These are phyloP conservation scores for Mortierella sp. DNA, from an alignment of 371 early-diverging fungal species.

Conservation along the genomic window DNA sequence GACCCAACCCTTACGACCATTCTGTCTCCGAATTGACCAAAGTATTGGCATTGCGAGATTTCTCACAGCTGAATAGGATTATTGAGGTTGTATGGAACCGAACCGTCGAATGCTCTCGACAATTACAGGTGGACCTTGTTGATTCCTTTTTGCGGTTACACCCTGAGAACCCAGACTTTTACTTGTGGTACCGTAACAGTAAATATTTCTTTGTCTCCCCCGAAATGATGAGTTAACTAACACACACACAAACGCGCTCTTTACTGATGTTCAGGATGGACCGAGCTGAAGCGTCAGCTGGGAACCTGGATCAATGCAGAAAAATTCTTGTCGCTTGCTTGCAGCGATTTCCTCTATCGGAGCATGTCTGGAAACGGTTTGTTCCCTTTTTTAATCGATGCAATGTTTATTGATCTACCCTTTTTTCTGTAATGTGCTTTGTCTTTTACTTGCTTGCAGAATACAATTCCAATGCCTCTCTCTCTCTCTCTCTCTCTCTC, in stretches of 20 bases:
- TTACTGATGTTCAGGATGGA: constrained; percentile 18
- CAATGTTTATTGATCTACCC: not conserved
- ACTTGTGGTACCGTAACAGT: constrained; percentile 25
- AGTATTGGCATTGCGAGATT: constrained; percentile 20
- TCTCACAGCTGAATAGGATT: constrained; percentile 21
- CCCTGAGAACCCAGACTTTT: constrained; percentile 34
- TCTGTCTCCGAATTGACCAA: not conserved
- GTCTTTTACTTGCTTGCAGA: constrained; percentile 10
- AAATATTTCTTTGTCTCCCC: not conserved
- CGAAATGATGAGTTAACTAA: not conserved
- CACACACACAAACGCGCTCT: not conserved
- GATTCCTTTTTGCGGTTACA: constrained; percentile 19
- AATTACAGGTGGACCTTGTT: constrained; percentile 23
- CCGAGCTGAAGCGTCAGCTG: constrained; percentile 27
- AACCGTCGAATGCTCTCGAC: not conserved
- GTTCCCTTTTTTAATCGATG: constrained; percentile 12
- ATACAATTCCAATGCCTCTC: constrained; percentile 20
- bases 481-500: constrained; percentile 1
- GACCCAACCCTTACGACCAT: constrained; percentile 41
- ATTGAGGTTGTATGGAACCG: constrained; percentile 28
- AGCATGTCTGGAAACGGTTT: constrained; percentile 54
- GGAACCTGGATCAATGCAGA: constrained; percentile 26
- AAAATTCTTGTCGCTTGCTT: constrained; percentile 26
- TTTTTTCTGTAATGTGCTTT: not conserved
- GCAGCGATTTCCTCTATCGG: constrained; percentile 35